Percentiles rank a stretch among this genome's conserved stretches.
These are phyloP conservation scores for Neurospora sp. DNA, from an alignment of 495 filamentous ascomycete genomes.

Conservation along the genomic window DNA sequence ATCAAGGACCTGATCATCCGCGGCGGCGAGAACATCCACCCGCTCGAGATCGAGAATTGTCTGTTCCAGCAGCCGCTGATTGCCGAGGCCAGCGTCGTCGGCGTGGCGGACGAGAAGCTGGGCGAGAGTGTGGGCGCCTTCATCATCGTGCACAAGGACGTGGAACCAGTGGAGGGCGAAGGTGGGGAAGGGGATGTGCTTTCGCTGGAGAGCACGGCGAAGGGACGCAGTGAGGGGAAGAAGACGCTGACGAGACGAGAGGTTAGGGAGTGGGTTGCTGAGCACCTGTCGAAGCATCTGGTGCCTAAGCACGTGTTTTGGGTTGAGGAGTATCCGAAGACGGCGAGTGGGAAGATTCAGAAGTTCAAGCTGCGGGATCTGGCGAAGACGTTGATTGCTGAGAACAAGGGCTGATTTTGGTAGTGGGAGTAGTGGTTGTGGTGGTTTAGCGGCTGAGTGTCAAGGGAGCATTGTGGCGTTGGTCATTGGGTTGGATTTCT, in stretches of 20 bases:
- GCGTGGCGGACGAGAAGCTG: slow-evolving; percentile 71
- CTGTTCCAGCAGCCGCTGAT: slow-evolving; percentile 63
- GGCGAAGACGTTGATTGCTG: slow-evolving; percentile 21
- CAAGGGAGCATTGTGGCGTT: not conserved
- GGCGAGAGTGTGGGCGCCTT: slow-evolving; percentile 85
- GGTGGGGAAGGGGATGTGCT: slow-evolving; percentile 1
- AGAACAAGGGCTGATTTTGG: not conserved
- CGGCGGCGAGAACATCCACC: slow-evolving; percentile 94
- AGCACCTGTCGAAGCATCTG: slow-evolving; percentile 62
- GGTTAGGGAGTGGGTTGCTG: slow-evolving; percentile 62
- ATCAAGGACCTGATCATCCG: slow-evolving; percentile 90
- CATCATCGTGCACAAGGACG: slow-evolving; percentile 45
- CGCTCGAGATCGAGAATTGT: slow-evolving; percentile 86
- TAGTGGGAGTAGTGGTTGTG: not conserved
- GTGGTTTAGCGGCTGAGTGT: not conserved
- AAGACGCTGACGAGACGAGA: slow-evolving; percentile 40
- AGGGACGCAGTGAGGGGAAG: slow-evolving; percentile 3
- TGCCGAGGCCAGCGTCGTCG: slow-evolving; percentile 69
- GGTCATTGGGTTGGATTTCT: not conserved
- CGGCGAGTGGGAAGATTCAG: slow-evolving; percentile 93
- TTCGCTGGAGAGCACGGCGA: not conserved
- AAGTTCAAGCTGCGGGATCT: slow-evolving; percentile 76
- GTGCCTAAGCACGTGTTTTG: slow-evolving; percentile 90
- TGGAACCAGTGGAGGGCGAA: slow-evolving; percentile 20
- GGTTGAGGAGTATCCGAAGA: slow-evolving; percentile 76